Percentiles rank a stretch among this genome's conserved stretches.
These are phyloP conservation scores for Saksenaea vasiformis DNA, from an alignment of 371 early-diverging fungal species.

Conservation along the genomic window DNA sequence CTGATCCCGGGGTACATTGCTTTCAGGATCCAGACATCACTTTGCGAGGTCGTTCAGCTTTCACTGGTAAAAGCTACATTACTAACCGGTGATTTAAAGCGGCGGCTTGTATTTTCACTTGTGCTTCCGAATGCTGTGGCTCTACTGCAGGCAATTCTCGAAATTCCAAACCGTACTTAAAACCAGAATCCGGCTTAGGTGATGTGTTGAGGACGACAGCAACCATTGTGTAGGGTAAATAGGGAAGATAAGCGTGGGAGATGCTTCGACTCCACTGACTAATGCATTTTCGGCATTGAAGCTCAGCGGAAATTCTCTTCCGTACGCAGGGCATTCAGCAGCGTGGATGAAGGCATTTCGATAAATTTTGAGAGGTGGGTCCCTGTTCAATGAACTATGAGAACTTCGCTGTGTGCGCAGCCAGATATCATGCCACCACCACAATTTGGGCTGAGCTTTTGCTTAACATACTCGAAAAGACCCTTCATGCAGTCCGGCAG, in stretches of 20 bases:
- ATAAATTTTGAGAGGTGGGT: too few relatives aligned
- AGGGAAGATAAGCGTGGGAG: background rate
- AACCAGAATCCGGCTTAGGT: conserved; percentile 8
- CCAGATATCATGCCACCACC: too few relatives aligned
- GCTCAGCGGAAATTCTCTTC: too few relatives aligned
- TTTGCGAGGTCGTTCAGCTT: background rate
- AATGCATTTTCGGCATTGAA: too few relatives aligned
- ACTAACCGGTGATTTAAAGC: conserved; percentile 69
- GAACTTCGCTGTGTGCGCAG: too few relatives aligned
- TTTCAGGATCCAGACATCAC: conserved; percentile 66
- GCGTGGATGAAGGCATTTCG: too few relatives aligned
- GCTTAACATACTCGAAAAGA: too few relatives aligned
- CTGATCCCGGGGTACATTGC: conserved; percentile 46
- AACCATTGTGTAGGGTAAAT: conserved; percentile 9
- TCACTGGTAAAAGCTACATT: background rate
- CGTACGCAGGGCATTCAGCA: too few relatives aligned
- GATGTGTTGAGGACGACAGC: conserved; percentile 13
- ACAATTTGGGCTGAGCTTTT: too few relatives aligned
- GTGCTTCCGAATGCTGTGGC: conserved; percentile 33
- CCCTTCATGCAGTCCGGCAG: too few relatives aligned
- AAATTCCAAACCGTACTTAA: conserved; percentile 31
- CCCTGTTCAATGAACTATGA: too few relatives aligned
- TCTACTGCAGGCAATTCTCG: conserved; percentile 10
- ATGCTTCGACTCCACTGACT: too few relatives aligned
- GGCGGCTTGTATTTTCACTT: conserved; percentile 64